Base-by-base conservation (phyloP, 148 eudicot species). In the Simmondsia chinensis region DNA sequence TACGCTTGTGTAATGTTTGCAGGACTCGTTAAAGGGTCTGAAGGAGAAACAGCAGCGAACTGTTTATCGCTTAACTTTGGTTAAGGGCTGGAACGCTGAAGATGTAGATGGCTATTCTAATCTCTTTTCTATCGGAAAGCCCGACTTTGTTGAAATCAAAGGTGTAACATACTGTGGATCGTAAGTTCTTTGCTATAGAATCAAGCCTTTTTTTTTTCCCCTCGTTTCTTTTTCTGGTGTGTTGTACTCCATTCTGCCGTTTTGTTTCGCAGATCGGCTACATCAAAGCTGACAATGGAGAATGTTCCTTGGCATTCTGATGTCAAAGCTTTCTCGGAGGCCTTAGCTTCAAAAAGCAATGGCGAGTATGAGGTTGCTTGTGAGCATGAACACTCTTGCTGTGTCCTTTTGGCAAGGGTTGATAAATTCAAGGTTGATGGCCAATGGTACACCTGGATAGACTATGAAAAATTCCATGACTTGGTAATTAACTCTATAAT, bases 241-340 rank as follows among this genome's bases (percentile, higher is more conserved):
- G 18, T 45, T 32, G 20, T 16, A 17, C 31, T 65, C 20, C 64
- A 5, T 19, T 9, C 7, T 28, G 44, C 12, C 24, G 20, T 10
- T 1, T 35, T 29, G 47, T 57, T 25, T 33, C 33, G 22, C 70
- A 91, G 99, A 52, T 59, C 99, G 43, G 96, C 95, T 46, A 86
- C 99, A 35, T 91, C 99, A 56, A 91, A 86, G 66, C 57, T 91
- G 73, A 91, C 99, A n/a, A 91, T 86, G 99, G 99, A 91, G 57
- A 91, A 91, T 50, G 99, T 91, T 30, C 99, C 99, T 2, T 91
- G 99, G 99, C 99, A 91, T 65, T n/a, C 94, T 56, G 99, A 86
- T 55, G 99, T 91, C 4, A 86, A 67, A 63, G 86, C 73, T 10
- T 91, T 91, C 37, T 86, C 99, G 22, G 96, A 86, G 72, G 96